Evolutionary conservation across 1,139 yeast species (phyloP).

Genomic region (Geotrichum macrosporum): DNA sequence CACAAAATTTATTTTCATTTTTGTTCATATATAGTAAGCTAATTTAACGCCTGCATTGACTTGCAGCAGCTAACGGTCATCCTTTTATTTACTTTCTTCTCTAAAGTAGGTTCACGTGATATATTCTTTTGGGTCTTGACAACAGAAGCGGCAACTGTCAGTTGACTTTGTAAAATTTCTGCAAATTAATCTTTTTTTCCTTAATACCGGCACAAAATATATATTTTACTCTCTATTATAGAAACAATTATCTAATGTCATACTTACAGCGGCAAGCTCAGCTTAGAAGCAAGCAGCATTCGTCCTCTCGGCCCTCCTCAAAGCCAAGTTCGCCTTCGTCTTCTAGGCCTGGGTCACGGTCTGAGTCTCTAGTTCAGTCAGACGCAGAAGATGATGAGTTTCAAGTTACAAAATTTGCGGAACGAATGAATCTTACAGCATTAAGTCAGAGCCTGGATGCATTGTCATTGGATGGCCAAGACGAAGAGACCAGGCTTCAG

Average conservation of each 20-base stretch:
- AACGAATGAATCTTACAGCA: conserved; percentile 7
- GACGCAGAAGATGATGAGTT: conserved; percentile 16
- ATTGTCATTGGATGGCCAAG: not conserved
- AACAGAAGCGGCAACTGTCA: no score
- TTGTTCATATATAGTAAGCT: no score
- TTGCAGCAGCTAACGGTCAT: no score
- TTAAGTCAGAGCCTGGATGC: conserved; percentile 3
- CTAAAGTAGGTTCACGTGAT: no score
- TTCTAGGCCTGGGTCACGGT: conserved; percentile 2
- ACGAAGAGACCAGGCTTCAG: not conserved
- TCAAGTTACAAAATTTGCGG: conserved; percentile 15
- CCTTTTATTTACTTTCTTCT: no score
- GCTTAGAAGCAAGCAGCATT: conserved; percentile 6
- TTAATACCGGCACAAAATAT: not conserved
- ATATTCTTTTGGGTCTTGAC: no score
- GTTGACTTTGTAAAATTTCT: no score
- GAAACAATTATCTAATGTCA: conserved; percentile 6
- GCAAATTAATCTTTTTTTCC: not conserved
- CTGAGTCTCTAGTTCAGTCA: not conserved
- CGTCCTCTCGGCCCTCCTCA: conserved; percentile 2
- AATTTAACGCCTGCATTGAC: no score
- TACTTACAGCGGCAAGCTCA: conserved; percentile 13
- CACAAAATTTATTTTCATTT: no score
- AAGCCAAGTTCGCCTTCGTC: conserved; percentile 5
- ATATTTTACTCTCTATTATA: not conserved